phyloP scores from a whole-genome alignment of 169 alveolate species.

The Sarcocystis neurona region DNA sequence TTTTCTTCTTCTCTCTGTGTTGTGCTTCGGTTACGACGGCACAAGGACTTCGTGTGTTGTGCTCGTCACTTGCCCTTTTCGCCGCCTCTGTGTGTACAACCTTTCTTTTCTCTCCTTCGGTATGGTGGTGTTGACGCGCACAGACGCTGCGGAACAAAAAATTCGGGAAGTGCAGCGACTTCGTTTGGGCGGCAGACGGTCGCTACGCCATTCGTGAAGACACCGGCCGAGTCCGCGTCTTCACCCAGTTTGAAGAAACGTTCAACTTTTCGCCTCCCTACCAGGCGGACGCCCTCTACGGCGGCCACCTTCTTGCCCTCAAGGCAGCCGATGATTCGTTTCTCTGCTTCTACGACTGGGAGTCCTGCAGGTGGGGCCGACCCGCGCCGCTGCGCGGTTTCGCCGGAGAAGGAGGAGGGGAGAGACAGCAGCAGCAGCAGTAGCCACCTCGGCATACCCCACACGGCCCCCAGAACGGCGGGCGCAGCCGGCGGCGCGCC shows the following conservation, averaged over 20 bases:
- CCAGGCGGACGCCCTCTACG: constrained; percentile 85
- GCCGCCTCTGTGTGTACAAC: too few species aligned
- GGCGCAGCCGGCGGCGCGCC: too few species aligned
- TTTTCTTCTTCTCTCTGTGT: neutral
- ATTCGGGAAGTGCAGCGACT: constrained; percentile 92
- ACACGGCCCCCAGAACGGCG: neutral
- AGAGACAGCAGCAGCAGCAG: constrained; percentile 76
- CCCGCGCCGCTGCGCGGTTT: constrained; percentile 62
- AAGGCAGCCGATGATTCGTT: constrained; percentile 81
- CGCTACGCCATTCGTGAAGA: constrained; percentile 94
- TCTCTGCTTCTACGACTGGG: constrained; percentile 96
- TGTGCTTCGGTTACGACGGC: constrained; percentile 77
- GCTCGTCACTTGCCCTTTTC: too few species aligned
- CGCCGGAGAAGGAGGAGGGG: constrained; percentile 69
- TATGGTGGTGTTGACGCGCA: too few species aligned
- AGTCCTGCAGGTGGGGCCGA: constrained; percentile 70
- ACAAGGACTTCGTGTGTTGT: constrained; percentile 94
- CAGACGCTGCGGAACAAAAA: constrained; percentile 89
- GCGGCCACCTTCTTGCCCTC: constrained; percentile 81
- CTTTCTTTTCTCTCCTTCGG: too few species aligned
- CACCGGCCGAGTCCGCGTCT: constrained; percentile 80
- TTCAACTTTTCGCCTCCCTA: constrained; percentile 85
- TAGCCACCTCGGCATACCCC: neutral
- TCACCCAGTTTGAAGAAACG: constrained; percentile 72
- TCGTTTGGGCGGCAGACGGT: constrained; percentile 93